phyloP scores from a whole-genome alignment of 257 asterid genomes.

The Salvia hispanica region DNA sequence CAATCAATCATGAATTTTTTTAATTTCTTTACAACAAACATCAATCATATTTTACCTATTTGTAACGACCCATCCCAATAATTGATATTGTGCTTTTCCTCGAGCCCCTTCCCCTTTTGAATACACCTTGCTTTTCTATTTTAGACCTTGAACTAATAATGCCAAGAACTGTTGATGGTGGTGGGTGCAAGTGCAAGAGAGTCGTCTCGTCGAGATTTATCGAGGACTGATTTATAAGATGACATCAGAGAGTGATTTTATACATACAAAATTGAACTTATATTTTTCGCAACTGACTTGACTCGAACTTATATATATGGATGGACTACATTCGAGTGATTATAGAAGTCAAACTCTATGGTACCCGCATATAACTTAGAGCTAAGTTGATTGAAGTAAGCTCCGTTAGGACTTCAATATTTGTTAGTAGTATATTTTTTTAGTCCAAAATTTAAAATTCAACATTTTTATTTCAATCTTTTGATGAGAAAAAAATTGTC shows the following conservation, averaged over 20 bases:
- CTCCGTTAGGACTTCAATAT: no score
- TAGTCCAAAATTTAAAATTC: no score
- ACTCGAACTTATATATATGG: no score
- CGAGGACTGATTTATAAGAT: neutral
- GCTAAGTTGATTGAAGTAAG: no score
- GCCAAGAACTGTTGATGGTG: neutral
- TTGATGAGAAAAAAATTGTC: no score
- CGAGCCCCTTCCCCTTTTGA: neutral
- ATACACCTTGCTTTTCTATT: neutral
- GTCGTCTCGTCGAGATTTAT: neutral
- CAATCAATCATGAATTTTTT: constrained; percentile 25
- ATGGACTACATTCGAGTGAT: neutral
- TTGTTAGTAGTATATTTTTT: no score
- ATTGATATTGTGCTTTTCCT: constrained; percentile 30
- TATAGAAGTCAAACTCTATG: neutral
- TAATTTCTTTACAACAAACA: constrained; percentile 33
- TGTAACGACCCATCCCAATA: constrained; percentile 36
- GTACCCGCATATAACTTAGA: neutral
- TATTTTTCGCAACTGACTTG: no score
- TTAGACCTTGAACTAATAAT: neutral
- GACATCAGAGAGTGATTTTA: neutral
- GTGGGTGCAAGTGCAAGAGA: neutral
- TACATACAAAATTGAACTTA: no score
- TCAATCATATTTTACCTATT: constrained; percentile 28
- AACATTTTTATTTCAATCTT: no score